Evolutionary conservation across 1,139 yeast genomes (phyloP).

Genomic region (Eremothecium cymbalariae): DNA sequence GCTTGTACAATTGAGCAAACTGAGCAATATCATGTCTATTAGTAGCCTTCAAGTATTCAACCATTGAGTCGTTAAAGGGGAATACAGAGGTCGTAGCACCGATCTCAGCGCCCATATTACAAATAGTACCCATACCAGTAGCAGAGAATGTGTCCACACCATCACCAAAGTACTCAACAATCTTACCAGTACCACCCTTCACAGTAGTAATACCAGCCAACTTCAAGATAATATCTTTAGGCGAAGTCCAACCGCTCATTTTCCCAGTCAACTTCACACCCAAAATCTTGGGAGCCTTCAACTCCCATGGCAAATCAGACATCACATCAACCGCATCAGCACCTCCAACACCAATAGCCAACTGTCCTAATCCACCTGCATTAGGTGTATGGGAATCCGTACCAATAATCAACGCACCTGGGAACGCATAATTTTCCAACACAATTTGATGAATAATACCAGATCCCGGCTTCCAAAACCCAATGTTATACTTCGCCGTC

Average conservation of each 20-base stretch:
- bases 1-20: constrained; percentile 56
- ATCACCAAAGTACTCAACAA: constrained; percentile 91
- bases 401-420: constrained; percentile 93
- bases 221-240: constrained; percentile 88
- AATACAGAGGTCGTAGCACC: constrained; percentile 97
- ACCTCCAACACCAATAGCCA: constrained; percentile 98
- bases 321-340: constrained; percentile 98
- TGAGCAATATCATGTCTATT: constrained; percentile 74
- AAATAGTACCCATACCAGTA: constrained; percentile 98
- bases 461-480: constrained; percentile 99
- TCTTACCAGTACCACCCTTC: constrained; percentile 95
- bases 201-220: constrained; percentile 88
- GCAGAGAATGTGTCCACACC: constrained; percentile 82
- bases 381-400: constrained; percentile 97
- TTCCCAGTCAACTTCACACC: constrained; percentile 89
- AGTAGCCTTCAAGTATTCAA: constrained; percentile 71
- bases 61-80: constrained; percentile 89
- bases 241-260: constrained; percentile 87
- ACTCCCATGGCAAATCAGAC: constrained; percentile 98
- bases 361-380: constrained; percentile 96
- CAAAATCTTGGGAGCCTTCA: constrained; percentile 87
- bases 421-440: constrained; percentile 87
- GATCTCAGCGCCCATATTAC: constrained; percentile 99
- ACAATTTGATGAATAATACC: constrained; percentile 98
- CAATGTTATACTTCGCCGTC: constrained; percentile 95